Base-by-base conservation (phyloP, 2,329 filamentous ascomycete species). In the Aureobasidium sp. region DNA sequence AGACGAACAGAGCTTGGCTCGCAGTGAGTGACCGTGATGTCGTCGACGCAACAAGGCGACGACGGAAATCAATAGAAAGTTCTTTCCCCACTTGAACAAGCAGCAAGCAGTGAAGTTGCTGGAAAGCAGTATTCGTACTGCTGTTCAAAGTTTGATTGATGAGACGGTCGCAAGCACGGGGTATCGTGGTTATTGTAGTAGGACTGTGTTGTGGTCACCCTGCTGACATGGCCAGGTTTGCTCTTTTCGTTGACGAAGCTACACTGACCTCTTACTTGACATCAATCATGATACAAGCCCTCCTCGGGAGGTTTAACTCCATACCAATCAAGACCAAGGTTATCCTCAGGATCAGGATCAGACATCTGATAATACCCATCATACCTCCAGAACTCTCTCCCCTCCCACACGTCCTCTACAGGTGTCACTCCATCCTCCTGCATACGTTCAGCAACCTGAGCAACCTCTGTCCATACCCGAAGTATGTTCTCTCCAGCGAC, bases 401-500 rank as follows among this genome's bases (percentile, higher is more conserved):
- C 68, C 48, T 73, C 68, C 70, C 71, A 74, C 0, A 72, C 69
- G 57, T 75, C 71, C 63, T 75, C 72, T 3, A 74, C 68, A 0
- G 73, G 73, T 45, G 68, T 13, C 1, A 73, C 67, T 1, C 68
- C 69, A 49, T 72, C 71, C 0, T 53, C 62, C 60, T 68, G 67
- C 68, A 74, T 72, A 47, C 65, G 57, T 1, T 74, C 67, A 7
- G 71, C 59, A 1, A 72, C 67, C 3, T 25, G 36, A 27, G 7
- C 4, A 2, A 55, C 37, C 0, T 65, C 68, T 2, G 63, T 62
- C 72, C 71, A 74, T 3, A 74, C 72, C 7, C 73, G 55, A 7
- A 76, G 62, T 41, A 76, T 74, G 37, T 77, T 77, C 42, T 73
- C 71, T 0, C 75, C 74, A 0, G 68, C 69, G 3, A 76, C 70